These are phyloP conservation scores for Aspergillus ruber DNA, from an alignment of 2,329 filamentous ascomycete genomes.

Conservation along the genomic window DNA sequence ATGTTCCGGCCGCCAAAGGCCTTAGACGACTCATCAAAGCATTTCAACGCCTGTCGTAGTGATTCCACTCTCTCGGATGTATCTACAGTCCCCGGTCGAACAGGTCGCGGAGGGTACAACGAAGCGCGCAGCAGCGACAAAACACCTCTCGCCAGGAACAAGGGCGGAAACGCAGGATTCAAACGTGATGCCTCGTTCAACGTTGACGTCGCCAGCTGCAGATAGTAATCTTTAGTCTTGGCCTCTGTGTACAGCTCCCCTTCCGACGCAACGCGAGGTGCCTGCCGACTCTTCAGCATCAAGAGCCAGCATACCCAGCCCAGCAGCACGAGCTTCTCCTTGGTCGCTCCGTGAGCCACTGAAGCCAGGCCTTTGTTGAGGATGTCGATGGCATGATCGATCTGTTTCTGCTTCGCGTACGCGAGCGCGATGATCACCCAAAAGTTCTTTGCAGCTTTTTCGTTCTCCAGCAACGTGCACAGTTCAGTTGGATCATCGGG, in stretches of 20 bases:
- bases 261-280: constrained; percentile 61
- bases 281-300: constrained; percentile 79
- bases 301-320: constrained; percentile 87
- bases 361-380: constrained; percentile 67
- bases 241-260: constrained; percentile 61
- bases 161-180: constrained; percentile 83
- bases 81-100: constrained; percentile 57
- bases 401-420: constrained; percentile 91
- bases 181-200: constrained; percentile 94
- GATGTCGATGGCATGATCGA: constrained; percentile 72
- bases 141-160: constrained; percentile 86
- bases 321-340: constrained; percentile 79
- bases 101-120: constrained; percentile 65
- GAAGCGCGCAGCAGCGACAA: constrained; percentile 83
- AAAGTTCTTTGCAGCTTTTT: constrained; percentile 80
- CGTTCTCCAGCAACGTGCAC: constrained; percentile 90
- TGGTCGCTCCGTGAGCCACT: constrained; percentile 61
- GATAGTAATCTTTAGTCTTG: constrained; percentile 88
- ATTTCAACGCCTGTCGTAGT: constrained; percentile 77
- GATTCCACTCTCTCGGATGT: constrained; percentile 68
- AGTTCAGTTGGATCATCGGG: constrained; percentile 92
- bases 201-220: constrained; percentile 81
- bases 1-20: constrained; percentile 82
- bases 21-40: constrained; percentile 87
- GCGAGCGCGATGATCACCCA: constrained; percentile 98